Percentiles rank a stretch among this genome's conserved stretches.
These are phyloP conservation scores for Penicillium sp. DNA, from an alignment of 2,329 filamentous ascomycete genomes.

Conservation along the genomic window DNA sequence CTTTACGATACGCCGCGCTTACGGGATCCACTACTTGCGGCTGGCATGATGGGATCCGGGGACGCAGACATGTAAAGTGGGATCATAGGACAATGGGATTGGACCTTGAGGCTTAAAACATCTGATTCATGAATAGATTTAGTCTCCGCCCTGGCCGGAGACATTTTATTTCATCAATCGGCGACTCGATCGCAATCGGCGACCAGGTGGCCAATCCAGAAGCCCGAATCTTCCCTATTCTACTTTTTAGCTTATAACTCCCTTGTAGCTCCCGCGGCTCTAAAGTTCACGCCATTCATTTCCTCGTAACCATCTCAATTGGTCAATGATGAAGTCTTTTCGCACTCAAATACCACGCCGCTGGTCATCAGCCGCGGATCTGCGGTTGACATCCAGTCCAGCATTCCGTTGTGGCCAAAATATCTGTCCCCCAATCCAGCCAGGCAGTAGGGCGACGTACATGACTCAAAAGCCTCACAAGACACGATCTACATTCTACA, in stretches of 20 bases:
- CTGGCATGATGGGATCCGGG: background rate
- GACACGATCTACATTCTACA: background rate
- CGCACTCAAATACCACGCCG: background rate
- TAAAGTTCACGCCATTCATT: background rate
- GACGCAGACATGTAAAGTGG: background rate
- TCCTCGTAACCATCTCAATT: background rate
- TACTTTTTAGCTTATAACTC: background rate
- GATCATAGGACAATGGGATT: background rate
- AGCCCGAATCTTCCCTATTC: constrained; percentile 5
- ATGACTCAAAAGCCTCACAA: background rate
- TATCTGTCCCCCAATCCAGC: background rate
- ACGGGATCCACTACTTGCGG: constrained; percentile 15
- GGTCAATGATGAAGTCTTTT: background rate
- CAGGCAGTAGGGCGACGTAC: background rate
- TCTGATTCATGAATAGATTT: background rate
- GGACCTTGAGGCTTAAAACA: background rate
- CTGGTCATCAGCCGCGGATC: too few relatives aligned
- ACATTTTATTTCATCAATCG: constrained; percentile 9
- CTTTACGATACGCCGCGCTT: constrained; percentile 17
- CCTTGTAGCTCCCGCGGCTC: background rate
- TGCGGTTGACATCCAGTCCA: background rate
- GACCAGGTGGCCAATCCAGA: constrained; percentile 1
- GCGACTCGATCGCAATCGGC: constrained; percentile 16
- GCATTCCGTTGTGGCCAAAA: background rate
- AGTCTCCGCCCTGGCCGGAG: constrained; percentile 2